phyloP scores from a whole-genome alignment of 495 filamentous ascomycete species.

The Penicillium parvum region DNA sequence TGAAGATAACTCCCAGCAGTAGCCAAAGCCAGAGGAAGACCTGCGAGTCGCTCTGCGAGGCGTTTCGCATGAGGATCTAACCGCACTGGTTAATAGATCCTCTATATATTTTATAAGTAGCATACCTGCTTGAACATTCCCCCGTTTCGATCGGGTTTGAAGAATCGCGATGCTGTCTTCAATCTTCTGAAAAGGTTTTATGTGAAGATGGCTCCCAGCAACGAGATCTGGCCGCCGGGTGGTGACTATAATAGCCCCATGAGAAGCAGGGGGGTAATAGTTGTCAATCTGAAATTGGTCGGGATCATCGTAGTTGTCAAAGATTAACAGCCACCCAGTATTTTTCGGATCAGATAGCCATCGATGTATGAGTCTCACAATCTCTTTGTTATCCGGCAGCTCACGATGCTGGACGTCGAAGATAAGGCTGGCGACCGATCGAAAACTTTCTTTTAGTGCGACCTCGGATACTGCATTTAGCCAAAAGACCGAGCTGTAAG shows the following conservation, averaged over 20 bases:
- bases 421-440: conserved; percentile 1
- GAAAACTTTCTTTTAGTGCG: conserved; percentile 9
- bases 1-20: conserved; percentile 9
- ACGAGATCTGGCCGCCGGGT: neutral
- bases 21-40: conserved; percentile 11
- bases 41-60: conserved; percentile 3
- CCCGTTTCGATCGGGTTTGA: conserved; percentile 6
- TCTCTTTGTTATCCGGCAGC: neutral
- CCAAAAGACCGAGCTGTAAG: conserved; percentile 10
- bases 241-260: conserved; percentile 9
- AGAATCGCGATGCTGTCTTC: conserved; percentile 4
- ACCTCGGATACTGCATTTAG: conserved; percentile 4
- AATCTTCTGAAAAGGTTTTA: conserved; percentile 3
- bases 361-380: conserved; percentile 2
- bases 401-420: neutral
- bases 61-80: conserved; percentile 7
- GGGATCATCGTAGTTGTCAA: conserved; percentile 12
- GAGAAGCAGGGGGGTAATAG: conserved; percentile 5
- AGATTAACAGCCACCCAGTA: conserved; percentile 9
- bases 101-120: neutral
- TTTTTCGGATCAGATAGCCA: conserved; percentile 7
- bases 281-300: conserved; percentile 1
- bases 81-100: neutral
- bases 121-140: conserved; percentile 4
- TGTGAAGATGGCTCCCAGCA: neutral